Evolutionary conservation across 1,284 basidiomycete species (phyloP).

Genomic region (Cryptococcus floricola): DNA sequence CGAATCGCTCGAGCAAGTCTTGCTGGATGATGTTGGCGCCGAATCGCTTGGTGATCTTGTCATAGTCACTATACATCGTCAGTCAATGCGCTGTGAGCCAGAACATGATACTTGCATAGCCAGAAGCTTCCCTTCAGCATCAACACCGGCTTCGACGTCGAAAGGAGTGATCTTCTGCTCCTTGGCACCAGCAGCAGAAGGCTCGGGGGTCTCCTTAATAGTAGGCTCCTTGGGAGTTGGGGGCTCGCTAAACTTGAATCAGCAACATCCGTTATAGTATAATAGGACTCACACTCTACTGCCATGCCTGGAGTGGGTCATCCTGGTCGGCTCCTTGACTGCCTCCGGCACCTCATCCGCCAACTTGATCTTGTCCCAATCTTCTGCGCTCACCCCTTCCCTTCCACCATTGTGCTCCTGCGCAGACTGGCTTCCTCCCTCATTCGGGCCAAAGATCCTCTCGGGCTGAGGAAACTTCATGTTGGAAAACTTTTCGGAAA

Average conservation of each 20-base stretch:
- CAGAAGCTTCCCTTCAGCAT: constrained; percentile 80
- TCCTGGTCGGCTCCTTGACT: constrained; percentile 40
- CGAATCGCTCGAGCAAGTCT: constrained; percentile 80
- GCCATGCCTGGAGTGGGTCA: constrained; percentile 39
- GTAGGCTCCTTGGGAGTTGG: constrained; percentile 14
- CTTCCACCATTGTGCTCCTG: constrained; percentile 14
- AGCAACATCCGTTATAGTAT: background rate
- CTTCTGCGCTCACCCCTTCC: constrained; percentile 41
- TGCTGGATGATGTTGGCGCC: constrained; percentile 79
- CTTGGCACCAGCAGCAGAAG: constrained; percentile 19
- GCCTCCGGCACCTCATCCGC: constrained; percentile 48
- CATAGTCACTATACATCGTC: constrained; percentile 66
- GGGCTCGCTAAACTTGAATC: constrained; percentile 6
- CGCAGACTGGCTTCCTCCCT: constrained; percentile 23
- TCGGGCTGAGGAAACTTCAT: constrained; percentile 51
- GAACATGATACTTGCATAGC: constrained; percentile 57
- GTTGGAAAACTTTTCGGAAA: constrained; percentile 36
- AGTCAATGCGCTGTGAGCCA: background rate
- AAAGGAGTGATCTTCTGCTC: constrained; percentile 95
- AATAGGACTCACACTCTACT: constrained; percentile 32
- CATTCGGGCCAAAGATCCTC: constrained; percentile 45
- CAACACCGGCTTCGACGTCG: constrained; percentile 92
- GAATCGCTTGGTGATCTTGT: constrained; percentile 91
- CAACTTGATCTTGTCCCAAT: constrained; percentile 48
- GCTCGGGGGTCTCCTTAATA: constrained; percentile 12